phyloP scores from a whole-genome alignment of 257 asterid genomes.

The Nicotiana attenuata region DNA sequence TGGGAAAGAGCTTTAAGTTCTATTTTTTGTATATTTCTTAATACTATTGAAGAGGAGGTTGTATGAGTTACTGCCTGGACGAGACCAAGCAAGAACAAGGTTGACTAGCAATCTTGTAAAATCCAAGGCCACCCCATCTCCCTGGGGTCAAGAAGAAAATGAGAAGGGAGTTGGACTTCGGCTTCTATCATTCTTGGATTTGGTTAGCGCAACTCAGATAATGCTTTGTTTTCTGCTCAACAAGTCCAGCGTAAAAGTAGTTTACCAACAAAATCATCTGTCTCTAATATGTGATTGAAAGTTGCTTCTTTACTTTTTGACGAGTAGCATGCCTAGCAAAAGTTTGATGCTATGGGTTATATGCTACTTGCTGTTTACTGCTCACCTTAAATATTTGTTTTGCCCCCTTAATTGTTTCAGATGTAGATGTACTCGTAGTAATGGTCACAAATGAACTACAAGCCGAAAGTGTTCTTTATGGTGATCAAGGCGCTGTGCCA shows the following conservation, averaged over 20 bases:
- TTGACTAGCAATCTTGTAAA: background rate
- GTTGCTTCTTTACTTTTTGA: background rate
- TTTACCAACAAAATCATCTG: background rate
- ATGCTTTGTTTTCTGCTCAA: background rate
- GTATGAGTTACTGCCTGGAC: background rate
- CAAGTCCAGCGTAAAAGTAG: background rate
- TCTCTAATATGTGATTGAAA: background rate
- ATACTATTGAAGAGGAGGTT: background rate
- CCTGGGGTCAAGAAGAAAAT: background rate
- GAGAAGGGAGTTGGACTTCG: background rate
- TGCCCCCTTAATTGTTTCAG: conserved; percentile 41
- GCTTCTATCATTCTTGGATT: conserved; percentile 3
- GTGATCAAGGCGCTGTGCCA: conserved; percentile 75
- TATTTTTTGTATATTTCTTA: background rate
- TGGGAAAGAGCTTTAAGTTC: background rate
- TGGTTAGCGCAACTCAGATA: background rate
- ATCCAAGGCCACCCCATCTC: background rate
- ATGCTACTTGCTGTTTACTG: background rate
- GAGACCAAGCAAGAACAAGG: background rate
- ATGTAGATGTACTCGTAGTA: conserved; percentile 67
- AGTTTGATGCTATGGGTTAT: background rate
- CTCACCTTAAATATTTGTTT: conserved; percentile 4
- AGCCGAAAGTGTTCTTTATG: conserved; percentile 88
- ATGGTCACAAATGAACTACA: conserved; percentile 97
- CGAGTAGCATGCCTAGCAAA: background rate